phyloP scores from a whole-genome alignment of 805 yeast species.

The Cyberlindnera lachancei region DNA sequence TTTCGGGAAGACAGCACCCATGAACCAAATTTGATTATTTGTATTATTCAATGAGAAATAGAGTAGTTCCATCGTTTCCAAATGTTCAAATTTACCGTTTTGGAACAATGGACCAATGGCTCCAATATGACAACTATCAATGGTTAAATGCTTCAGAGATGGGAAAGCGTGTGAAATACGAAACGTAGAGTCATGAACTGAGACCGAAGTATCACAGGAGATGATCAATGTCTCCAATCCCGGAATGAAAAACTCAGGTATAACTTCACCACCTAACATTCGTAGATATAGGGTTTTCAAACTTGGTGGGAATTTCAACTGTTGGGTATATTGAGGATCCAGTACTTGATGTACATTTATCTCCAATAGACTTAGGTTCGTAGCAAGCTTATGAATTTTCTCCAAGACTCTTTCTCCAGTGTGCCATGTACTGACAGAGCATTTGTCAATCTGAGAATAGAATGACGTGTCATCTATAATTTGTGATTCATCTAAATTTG shows the following conservation, averaged over 20 bases:
- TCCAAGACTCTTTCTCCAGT: conserved; percentile 1
- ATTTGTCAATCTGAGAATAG: not conserved
- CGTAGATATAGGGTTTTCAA: conserved; percentile 2
- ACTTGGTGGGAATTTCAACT: conserved; percentile 1
- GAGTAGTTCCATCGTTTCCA: conserved; percentile 3
- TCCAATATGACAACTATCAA: conserved; percentile 1
- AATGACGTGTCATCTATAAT: not conserved
- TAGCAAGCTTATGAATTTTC: not conserved
- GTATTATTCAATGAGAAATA: not conserved
- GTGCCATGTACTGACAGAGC: not conserved
- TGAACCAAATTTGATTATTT: not conserved
- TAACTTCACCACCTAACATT: conserved; percentile 2
- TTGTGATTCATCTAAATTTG: no score
- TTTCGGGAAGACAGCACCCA: conserved; percentile 2
- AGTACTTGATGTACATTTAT: conserved; percentile 1
- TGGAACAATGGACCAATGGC: conserved; percentile 1
- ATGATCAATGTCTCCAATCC: conserved; percentile 3
- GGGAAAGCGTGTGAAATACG: conserved; percentile 1
- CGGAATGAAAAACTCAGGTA: conserved; percentile 6
- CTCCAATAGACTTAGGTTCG: not conserved
- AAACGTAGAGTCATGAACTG: not conserved
- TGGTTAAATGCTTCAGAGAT: conserved; percentile 1
- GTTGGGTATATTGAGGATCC: not conserved
- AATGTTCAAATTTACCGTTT: not conserved
- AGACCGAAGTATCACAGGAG: not conserved